phyloP scores from a whole-genome alignment of 768 basidiomycete genomes.

The Tubosaeta sp. region DNA sequence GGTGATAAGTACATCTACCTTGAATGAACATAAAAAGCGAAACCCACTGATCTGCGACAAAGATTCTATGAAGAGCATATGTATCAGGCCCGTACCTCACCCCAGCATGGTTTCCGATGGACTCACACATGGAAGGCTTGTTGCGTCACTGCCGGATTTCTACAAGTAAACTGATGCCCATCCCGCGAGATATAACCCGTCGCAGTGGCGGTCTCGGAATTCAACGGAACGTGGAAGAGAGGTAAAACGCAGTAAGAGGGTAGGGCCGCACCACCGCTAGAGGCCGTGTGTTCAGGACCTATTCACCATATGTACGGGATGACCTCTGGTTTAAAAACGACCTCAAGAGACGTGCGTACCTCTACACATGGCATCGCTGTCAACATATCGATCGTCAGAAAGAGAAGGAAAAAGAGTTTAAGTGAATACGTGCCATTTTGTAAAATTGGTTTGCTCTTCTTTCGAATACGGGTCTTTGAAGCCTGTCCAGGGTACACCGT shows the following conservation, averaged over 20 bases:
- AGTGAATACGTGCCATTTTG: conserved; percentile 42
- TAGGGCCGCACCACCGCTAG: conserved; percentile 34
- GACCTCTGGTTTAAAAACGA: neutral
- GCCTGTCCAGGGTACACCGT: conserved; percentile 28
- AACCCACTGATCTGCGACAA: neutral
- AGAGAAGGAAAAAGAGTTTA: neutral
- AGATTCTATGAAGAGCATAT: conserved; percentile 37
- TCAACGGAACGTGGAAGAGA: conserved; percentile 44
- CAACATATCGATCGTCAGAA: neutral
- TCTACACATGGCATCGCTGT: conserved; percentile 48
- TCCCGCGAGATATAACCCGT: conserved; percentile 51
- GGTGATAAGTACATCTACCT: neutral
- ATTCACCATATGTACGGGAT: neutral
- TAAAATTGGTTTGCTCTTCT: conserved; percentile 48
- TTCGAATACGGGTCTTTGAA: conserved; percentile 33
- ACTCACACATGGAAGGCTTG: conserved; percentile 18
- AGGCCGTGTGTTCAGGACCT: conserved; percentile 50
- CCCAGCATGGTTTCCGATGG: conserved; percentile 30
- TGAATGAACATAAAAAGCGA: neutral
- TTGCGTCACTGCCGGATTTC: conserved; percentile 48
- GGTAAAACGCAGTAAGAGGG: conserved; percentile 55
- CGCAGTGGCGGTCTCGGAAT: conserved; percentile 22
- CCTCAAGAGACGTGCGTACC: conserved; percentile 29
- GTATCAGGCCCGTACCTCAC: neutral
- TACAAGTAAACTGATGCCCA: conserved; percentile 52